phyloP scores from a whole-genome alignment of 768 basidiomycete species.

The Auricularia sp. region DNA sequence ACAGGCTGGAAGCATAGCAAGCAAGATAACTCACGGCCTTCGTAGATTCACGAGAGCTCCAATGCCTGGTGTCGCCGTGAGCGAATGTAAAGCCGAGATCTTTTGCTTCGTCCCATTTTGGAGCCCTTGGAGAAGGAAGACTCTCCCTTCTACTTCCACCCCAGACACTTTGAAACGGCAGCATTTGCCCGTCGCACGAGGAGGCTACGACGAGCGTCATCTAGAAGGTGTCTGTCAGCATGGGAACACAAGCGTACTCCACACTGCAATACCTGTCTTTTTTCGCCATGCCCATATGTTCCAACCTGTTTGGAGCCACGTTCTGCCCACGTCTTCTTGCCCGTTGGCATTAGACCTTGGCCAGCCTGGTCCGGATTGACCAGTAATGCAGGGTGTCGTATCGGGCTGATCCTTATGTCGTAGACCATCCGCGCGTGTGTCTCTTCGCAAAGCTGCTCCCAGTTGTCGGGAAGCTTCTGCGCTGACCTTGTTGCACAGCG shows the following conservation, averaged over 20 bases:
- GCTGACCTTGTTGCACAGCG: slow-evolving; percentile 13
- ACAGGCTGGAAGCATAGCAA: neutral
- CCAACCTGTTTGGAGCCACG: slow-evolving; percentile 19
- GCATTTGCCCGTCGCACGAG: slow-evolving; percentile 16
- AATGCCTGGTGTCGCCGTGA: neutral
- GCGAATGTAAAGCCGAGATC: neutral
- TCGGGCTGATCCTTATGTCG: slow-evolving; percentile 3
- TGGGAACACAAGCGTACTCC: too few relatives aligned
- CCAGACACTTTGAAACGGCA: slow-evolving; percentile 27
- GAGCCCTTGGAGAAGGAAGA: slow-evolving; percentile 17
- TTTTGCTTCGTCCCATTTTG: neutral
- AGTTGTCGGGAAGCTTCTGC: slow-evolving; percentile 14
- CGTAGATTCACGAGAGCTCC: neutral
- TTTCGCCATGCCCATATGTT: slow-evolving; percentile 20
- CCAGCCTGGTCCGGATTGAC: slow-evolving; percentile 20
- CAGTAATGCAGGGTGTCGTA: slow-evolving; percentile 10
- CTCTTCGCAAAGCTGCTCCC: neutral
- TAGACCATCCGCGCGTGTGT: slow-evolving; percentile 15
- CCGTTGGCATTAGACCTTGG: slow-evolving; percentile 9
- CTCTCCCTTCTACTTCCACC: slow-evolving; percentile 12
- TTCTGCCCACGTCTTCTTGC: slow-evolving; percentile 13
- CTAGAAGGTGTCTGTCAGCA: slow-evolving; percentile 1
- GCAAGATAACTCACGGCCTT: neutral
- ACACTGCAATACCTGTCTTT: slow-evolving; percentile 7
- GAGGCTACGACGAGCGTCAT: slow-evolving; percentile 19